Evolutionary conservation across 192 early-diverging fungal genomes (phyloP), one percentile per base, ranked within the genome.

Genomic region (Martensiomyces pterosporus): DNA sequence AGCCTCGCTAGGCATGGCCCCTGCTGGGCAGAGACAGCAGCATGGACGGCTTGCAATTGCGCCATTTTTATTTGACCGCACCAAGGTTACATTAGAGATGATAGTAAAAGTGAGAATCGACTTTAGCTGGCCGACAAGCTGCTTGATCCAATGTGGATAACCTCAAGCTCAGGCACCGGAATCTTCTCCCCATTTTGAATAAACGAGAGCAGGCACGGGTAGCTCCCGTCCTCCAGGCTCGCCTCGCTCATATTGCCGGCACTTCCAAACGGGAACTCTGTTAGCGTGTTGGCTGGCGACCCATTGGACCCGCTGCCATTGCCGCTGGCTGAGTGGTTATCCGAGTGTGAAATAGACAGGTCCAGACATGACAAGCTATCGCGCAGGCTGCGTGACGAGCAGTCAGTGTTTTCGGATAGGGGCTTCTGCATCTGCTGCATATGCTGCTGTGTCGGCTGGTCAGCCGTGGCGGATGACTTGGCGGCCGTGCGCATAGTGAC

Each of bases 151-250:
- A 75, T 67, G 15, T 64, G 63, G 34, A 75, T 60, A 16, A 27
- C 29, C 46, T 75, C 72, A 0, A 75, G 65, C 32, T 55, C 52
- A 4, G 72, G 72, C 43, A 54, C 50, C 8, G 72, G 72, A 12
- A 75, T 54, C 39, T 48, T 58, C 15, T 68, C 60, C 29, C 72
- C 72, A 23, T 75, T 63, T 34, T 75, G 60, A 13, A 75, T 32
- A 46, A 64, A 75, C 15, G 72, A 49, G 25, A 59, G 43, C 29
- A 75, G 41, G 37, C 64, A 64, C 14, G 72, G 72, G 43, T 68
- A 75, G 44, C 41, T 43, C 3, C 24, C 48, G 10, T 45, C 43
- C 4, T n/a, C 17, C 26, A 21, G 9, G 21, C 55, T 58, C n/a
- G 33, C n/a, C 0, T 16, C 22, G 2, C 36, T 22, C 18, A 39